Evolutionary conservation across 176 grass and related monocot genomes (phyloP).

Genomic region (Saccharum spontaneum): DNA sequence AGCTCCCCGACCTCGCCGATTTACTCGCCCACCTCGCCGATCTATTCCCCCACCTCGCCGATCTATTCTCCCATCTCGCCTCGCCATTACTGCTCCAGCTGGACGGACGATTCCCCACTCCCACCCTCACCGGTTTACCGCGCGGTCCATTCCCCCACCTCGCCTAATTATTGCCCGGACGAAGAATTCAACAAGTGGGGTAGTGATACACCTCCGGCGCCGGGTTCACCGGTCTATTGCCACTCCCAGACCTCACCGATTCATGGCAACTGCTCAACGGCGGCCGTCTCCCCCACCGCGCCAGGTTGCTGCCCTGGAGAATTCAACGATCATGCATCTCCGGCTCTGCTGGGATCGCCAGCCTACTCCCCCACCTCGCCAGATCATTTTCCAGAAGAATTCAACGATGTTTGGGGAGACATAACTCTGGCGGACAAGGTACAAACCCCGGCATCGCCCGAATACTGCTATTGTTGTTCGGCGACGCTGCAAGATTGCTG

Average conservation of each 20-base stretch:
- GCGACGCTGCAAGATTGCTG: neutral
- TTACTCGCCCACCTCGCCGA: too few relatives aligned
- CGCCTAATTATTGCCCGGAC: neutral
- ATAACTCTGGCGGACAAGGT: neutral
- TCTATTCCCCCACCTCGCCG: neutral
- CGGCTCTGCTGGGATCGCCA: too few relatives aligned
- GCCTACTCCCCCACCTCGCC: neutral
- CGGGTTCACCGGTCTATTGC: neutral
- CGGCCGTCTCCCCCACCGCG: neutral
- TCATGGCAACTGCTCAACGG: neutral
- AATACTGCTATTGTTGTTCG: conserved; percentile 14
- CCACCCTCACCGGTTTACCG: too few relatives aligned
- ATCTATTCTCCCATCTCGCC: neutral
- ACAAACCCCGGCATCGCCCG: neutral
- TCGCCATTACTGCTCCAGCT: too few relatives aligned
- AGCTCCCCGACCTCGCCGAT: too few relatives aligned
- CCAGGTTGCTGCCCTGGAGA: neutral
- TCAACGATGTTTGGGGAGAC: neutral
- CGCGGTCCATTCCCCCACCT: neutral
- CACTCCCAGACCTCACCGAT: too few relatives aligned
- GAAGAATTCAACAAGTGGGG: too few relatives aligned
- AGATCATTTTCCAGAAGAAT: neutral
- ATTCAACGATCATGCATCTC: too few relatives aligned
- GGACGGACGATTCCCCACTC: too few relatives aligned
- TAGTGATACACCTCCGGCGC: too few relatives aligned